These are phyloP conservation scores for Colletotrichum agaves DNA, from an alignment of 2,329 filamentous ascomycete species.

Conservation along the genomic window DNA sequence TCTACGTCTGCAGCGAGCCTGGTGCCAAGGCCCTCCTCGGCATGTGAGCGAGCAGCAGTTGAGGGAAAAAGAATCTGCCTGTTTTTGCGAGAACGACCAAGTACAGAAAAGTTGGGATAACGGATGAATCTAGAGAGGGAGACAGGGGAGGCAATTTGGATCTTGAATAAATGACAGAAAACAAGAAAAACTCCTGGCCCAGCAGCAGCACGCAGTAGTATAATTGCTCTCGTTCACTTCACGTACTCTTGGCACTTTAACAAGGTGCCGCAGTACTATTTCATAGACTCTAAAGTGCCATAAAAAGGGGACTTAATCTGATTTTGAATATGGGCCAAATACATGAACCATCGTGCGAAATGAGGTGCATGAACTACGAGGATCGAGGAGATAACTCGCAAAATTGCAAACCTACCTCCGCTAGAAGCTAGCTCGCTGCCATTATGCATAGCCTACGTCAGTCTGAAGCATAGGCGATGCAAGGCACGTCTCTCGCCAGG, in stretches of 20 bases:
- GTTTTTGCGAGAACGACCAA: too few species aligned
- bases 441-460: constrained; percentile 3
- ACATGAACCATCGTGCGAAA: too few species aligned
- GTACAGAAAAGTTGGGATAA: too few species aligned
- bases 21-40: constrained; percentile 80
- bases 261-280: too few species aligned
- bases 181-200: constrained; percentile 6
- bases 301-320: constrained; percentile 4
- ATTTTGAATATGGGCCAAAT: constrained; percentile 2
- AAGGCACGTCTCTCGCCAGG: constrained; percentile 4
- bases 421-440: not conserved
- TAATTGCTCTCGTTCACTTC: constrained; percentile 19
- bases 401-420: too few species aligned
- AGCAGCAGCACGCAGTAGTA: constrained; percentile 9
- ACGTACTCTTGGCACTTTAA: not conserved
- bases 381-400: not conserved
- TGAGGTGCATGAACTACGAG: not conserved
- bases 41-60: constrained; percentile 30
- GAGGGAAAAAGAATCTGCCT: too few species aligned
- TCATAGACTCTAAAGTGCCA: constrained; percentile 1
- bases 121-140: not conserved
- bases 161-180: not conserved
- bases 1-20: constrained; percentile 95
- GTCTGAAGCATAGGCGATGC: not conserved
- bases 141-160: not conserved